phyloP scores from a whole-genome alignment of 345 rosid species.

The Populus ilicifolia region DNA sequence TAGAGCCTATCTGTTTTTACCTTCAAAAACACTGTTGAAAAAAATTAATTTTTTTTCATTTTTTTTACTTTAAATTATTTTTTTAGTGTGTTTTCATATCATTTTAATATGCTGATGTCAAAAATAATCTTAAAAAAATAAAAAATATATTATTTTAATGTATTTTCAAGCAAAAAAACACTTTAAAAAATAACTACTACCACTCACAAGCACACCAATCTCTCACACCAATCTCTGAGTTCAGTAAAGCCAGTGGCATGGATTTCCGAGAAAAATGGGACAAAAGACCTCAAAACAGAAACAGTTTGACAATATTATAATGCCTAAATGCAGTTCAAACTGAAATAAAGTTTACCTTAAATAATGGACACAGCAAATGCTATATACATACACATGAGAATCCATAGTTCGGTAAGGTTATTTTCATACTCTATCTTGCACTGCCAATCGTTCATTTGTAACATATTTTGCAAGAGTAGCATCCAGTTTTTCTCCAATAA shows the following conservation, averaged over 20 bases:
- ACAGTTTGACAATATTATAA: not conserved
- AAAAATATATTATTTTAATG: no score
- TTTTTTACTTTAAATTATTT: no score
- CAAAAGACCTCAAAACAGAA: not conserved
- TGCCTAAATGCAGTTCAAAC: not conserved
- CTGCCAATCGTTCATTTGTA: constrained; percentile 19
- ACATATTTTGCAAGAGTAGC: constrained; percentile 53
- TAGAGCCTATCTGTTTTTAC: no score
- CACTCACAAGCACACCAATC: no score
- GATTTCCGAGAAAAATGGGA: not conserved
- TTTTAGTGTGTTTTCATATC: no score
- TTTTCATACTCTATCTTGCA: constrained; percentile 31
- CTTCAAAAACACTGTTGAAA: no score
- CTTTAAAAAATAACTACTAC: no score
- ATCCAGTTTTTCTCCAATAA: constrained; percentile 77
- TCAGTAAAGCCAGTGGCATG: not conserved
- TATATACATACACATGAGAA: not conserved
- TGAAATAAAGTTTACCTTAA: constrained; percentile 24
- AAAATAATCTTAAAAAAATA: no score
- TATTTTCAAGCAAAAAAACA: no score
- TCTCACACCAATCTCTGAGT: not conserved
- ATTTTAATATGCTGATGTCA: no score
- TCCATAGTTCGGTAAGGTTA: not conserved
- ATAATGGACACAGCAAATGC: not conserved
- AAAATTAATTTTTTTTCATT: no score